These are phyloP conservation scores for Nadsonia commutata DNA, from an alignment of 1,139 yeast genomes.

Conservation along the genomic window DNA sequence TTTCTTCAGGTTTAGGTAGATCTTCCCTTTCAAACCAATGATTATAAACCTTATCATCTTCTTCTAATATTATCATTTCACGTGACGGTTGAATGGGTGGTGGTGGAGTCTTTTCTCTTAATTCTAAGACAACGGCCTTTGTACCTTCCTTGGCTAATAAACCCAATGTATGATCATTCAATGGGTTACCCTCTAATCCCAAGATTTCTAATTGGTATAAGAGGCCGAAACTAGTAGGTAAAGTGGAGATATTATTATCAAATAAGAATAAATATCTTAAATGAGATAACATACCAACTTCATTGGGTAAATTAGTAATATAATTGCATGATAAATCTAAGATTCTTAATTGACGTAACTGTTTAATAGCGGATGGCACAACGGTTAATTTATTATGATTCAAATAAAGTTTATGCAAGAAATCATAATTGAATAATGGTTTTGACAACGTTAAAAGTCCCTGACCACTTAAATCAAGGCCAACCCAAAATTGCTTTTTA, in stretches of 20 bases:
- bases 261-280: constrained; percentile 73
- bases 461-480: constrained; percentile 84
- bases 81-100: constrained; percentile 55
- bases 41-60: constrained; percentile 35
- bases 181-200: constrained; percentile 89
- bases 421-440: constrained; percentile 65
- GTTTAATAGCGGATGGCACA: constrained; percentile 57
- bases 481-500: constrained; percentile 82
- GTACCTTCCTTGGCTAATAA: constrained; percentile 74
- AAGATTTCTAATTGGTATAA: constrained; percentile 71
- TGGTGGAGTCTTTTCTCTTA: constrained; percentile 72
- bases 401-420: constrained; percentile 73
- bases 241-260: constrained; percentile 61
- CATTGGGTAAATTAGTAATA: constrained; percentile 57
- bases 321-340: constrained; percentile 75
- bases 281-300: constrained; percentile 69
- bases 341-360: constrained; percentile 61
- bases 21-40: constrained; percentile 9
- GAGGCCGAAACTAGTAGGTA: constrained; percentile 80
- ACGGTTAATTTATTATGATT: constrained; percentile 67
- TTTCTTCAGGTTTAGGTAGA: constrained; percentile 9
- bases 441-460: constrained; percentile 58
- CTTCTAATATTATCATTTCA: constrained; percentile 66
- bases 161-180: constrained; percentile 50
- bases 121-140: constrained; percentile 58